phyloP scores from a whole-genome alignment of 257 asterid genomes.

The Primulina tabacum region DNA sequence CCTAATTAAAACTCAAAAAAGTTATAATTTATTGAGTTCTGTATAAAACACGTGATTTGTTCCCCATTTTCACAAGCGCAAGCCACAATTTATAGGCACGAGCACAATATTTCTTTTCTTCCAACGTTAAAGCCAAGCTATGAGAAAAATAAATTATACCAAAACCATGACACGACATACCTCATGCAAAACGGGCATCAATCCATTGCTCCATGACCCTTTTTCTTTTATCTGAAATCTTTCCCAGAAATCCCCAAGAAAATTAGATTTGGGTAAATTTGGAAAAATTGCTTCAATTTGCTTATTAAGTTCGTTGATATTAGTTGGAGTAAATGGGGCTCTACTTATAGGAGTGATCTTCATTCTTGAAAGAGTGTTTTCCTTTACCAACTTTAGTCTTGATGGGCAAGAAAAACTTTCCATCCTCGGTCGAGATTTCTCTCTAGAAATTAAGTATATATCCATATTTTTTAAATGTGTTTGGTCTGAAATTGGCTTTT shows the following conservation, averaged over 20 bases:
- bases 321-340: not conserved
- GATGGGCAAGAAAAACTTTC: not conserved
- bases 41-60: too few relatives aligned
- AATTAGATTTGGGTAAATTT: not conserved
- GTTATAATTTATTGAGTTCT: too few relatives aligned
- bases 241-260: conserved; percentile 29
- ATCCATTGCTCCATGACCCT: conserved; percentile 31
- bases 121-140: conserved; percentile 16
- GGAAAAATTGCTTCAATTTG: too few relatives aligned
- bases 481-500: too few relatives aligned
- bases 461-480: too few relatives aligned
- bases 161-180: conserved; percentile 38
- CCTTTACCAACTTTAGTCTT: too few relatives aligned
- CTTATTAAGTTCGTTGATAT: too few relatives aligned
- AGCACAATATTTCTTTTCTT: conserved; percentile 4
- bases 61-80: too few relatives aligned
- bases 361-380: too few relatives aligned
- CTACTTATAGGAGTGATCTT: not conserved
- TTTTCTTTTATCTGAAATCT: conserved; percentile 33
- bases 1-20: too few relatives aligned
- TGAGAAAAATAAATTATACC: conserved; percentile 20
- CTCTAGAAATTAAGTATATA: too few relatives aligned
- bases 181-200: conserved; percentile 50
- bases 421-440: too few relatives aligned
- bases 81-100: not conserved